A percentile compares a stretch with the other conserved stretches of the same genome.
Evolutionary conservation across 2,329 filamentous ascomycete genomes (phyloP).

Genomic region (Phyllosticta citribraziliensis): DNA sequence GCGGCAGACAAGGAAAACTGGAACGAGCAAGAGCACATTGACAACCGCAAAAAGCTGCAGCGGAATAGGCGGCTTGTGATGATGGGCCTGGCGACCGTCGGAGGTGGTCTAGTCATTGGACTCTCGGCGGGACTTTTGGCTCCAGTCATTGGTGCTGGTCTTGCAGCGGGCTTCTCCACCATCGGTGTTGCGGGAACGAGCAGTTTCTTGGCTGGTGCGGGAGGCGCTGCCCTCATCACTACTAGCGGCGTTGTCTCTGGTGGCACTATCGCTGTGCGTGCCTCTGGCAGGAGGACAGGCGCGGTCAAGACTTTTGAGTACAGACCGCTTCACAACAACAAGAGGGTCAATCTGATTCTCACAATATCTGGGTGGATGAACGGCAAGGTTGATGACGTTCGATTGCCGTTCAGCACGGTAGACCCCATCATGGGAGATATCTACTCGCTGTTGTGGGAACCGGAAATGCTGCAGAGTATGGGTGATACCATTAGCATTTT

Average conservation of each 20-base stretch:
- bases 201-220: constrained; percentile 81
- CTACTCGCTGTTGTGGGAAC: constrained; percentile 95
- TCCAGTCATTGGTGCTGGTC: constrained; percentile 84
- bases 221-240: constrained; percentile 88
- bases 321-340: constrained; percentile 93
- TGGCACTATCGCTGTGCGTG: constrained; percentile 73
- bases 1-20: constrained; percentile 89
- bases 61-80: constrained; percentile 79
- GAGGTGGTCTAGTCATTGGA: constrained; percentile 88
- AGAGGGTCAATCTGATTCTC: constrained; percentile 88
- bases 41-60: constrained; percentile 69
- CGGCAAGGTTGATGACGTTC: constrained; percentile 92
- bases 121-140: constrained; percentile 86
- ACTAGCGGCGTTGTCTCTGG: constrained; percentile 80
- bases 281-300: constrained; percentile 78
- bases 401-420: constrained; percentile 88
- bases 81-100: constrained; percentile 95
- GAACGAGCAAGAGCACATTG: constrained; percentile 94
- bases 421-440: constrained; percentile 97
- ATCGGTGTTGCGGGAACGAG: constrained; percentile 86
- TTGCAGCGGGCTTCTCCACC: constrained; percentile 89
- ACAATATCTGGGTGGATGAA: constrained; percentile 98
- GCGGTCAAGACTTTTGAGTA: constrained; percentile 96
- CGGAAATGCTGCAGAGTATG: constrained; percentile 95
- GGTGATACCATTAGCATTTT: constrained; percentile 98